phyloP scores from a whole-genome alignment of 2,329 filamentous ascomycete genomes.

The Fusarium sp. region DNA sequence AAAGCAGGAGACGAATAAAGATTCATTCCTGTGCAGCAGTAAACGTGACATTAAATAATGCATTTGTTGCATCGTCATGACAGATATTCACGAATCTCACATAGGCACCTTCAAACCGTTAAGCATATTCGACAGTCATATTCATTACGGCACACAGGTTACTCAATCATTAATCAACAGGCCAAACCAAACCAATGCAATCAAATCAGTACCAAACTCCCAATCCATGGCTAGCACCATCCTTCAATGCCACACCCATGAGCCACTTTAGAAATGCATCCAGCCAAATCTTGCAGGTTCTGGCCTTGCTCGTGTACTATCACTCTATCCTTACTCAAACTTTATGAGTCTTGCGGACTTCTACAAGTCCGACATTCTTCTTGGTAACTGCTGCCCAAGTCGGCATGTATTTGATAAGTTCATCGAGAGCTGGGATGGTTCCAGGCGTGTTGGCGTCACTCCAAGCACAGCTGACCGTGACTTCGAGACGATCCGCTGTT shows the following conservation, averaged over 20 bases:
- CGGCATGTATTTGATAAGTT: conserved; percentile 80
- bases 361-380: conserved; percentile 80
- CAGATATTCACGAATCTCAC: neutral
- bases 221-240: conserved; percentile 26
- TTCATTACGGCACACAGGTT: conserved; percentile 18
- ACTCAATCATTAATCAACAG: conserved; percentile 28
- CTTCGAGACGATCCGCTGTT: conserved; percentile 60
- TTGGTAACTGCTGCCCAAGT: conserved; percentile 85
- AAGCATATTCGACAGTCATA: conserved; percentile 6
- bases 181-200: conserved; percentile 17
- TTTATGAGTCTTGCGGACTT: conserved; percentile 75
- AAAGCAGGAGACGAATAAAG: too few species aligned
- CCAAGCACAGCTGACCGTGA: conserved; percentile 84
- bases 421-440: conserved; percentile 85
- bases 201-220: conserved; percentile 26
- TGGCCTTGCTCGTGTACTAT: neutral
- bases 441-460: conserved; percentile 81
- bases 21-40: too few species aligned
- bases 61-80: neutral
- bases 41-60: neutral
- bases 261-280: conserved; percentile 22
- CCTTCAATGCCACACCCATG: neutral
- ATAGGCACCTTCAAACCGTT: neutral
- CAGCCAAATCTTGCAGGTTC: neutral
- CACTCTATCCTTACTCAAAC: conserved; percentile 6